Evolutionary conservation across 1,284 basidiomycete species (phyloP).

Genomic region (Rhodotorula sp.): DNA sequence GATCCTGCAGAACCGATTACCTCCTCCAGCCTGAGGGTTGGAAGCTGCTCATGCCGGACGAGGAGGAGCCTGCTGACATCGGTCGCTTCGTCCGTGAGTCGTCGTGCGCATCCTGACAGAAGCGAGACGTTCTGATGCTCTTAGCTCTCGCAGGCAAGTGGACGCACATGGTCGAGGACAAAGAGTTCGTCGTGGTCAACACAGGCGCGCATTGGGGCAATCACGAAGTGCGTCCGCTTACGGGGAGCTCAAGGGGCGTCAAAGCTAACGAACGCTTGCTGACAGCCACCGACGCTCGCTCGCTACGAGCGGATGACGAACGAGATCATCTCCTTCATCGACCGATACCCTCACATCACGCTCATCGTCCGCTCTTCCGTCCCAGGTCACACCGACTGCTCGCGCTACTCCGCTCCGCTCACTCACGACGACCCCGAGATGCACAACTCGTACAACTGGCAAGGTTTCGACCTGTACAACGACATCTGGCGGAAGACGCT

Average conservation of each 20-base stretch:
- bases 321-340: constrained; percentile 1
- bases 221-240: background rate
- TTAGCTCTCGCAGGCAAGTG: background rate
- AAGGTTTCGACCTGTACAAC: background rate
- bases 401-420: background rate
- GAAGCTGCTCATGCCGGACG: background rate
- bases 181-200: background rate
- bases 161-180: background rate
- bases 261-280: too few species aligned
- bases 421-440: background rate
- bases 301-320: background rate
- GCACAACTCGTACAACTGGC: background rate
- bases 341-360: background rate
- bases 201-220: background rate
- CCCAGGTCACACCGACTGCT: background rate
- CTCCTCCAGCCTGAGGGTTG: background rate
- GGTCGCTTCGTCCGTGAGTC: too few species aligned
- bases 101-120: background rate
- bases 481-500: background rate
- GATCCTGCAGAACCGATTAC: background rate
- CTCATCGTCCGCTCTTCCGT: constrained; percentile 8
- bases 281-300: background rate
- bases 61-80: background rate
- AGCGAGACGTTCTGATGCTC: background rate
- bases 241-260: too few species aligned